Base-by-base conservation (phyloP, 2,329 filamentous ascomycete genomes). In the Chrysoporthe austroafricana region DNA sequence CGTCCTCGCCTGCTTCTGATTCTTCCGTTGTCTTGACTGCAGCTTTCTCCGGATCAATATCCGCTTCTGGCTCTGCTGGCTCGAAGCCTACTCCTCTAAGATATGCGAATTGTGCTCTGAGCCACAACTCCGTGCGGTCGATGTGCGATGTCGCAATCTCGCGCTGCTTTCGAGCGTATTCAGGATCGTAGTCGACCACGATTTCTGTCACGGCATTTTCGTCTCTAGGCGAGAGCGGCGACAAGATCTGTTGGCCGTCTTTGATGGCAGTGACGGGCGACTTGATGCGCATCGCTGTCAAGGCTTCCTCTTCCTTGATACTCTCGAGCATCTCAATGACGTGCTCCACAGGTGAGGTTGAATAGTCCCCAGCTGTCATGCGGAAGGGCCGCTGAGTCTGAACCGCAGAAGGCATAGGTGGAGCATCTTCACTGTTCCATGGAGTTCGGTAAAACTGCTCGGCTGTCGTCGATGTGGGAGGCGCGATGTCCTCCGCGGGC, bases 371-470 rank as follows among this genome's bases (percentile, higher is more conserved):
- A 59, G 75, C 71, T 39, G 72, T 62, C 66, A 80, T 76, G n/a
- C 75, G 73, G 18, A 76, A 73, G 16, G 78, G 72, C 72, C 80
- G 75, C 74, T 81, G 74, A 73, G 71, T 77, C 71, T 70, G 79
- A 36, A 72, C 83, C 63, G 71, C 70, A 43, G 58, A 16, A 9
- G 66, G 74, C 43, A 70, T 44, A 60, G 63, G 76, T 36, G 79
- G 77, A 48, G 76, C 74, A 8, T 79, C 70, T 62, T 82, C 77
- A 32, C 79, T 79, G 71, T 83, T 85, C 90, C 94, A 97, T 3
- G 94, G 94, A 39, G 91, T 86, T 70, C 91, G 90, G 80, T 98
- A 98, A 75, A 97, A 98, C 70, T 91, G 88, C 76, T 97, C 93
- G 11, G 95, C 95, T n/a, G 91, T 94, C 42, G 93, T 93, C 1